These are phyloP conservation scores for Skeletonema costatum DNA, from an alignment of 108 stramenopile species.

Conservation along the genomic window DNA sequence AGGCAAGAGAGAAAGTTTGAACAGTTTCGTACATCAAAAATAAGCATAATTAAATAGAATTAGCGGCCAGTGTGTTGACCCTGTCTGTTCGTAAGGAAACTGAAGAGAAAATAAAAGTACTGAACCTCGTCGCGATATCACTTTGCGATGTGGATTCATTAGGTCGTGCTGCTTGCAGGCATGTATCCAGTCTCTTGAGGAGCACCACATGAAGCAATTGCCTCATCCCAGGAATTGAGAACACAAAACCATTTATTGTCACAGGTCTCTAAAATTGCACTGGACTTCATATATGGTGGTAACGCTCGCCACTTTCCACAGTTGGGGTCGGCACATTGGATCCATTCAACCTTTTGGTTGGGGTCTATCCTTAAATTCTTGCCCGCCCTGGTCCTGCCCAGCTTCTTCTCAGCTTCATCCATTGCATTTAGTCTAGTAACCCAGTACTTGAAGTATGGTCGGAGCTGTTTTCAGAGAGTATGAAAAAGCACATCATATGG, in stretches of 20 bases:
- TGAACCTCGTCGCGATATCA: background rate
- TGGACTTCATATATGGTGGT: slow-evolving; percentile 78
- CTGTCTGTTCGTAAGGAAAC: background rate
- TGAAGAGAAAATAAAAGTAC: background rate
- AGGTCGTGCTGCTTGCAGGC: slow-evolving; percentile 9
- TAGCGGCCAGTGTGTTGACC: background rate
- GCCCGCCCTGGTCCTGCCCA: slow-evolving; percentile 31
- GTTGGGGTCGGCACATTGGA: slow-evolving; percentile 83
- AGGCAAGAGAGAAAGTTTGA: background rate
- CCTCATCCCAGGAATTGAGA: slow-evolving; percentile 91
- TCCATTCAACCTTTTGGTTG: slow-evolving; percentile 64
- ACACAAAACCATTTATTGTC: slow-evolving; percentile 88
- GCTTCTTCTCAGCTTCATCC: slow-evolving; percentile 43
- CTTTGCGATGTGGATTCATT: background rate
- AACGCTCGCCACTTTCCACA: slow-evolving; percentile 87
- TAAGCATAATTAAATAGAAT: background rate
- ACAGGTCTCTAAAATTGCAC: slow-evolving; percentile 59
- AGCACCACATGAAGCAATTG: slow-evolving; percentile 81
- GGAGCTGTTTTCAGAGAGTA: slow-evolving; percentile 16
- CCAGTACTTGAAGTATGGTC: slow-evolving; percentile 48
- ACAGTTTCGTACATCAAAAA: background rate
- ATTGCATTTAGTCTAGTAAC: slow-evolving; percentile 46
- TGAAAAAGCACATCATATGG: background rate
- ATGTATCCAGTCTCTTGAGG: slow-evolving; percentile 76
- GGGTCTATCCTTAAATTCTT: slow-evolving; percentile 41